Evolutionary conservation across 345 rosid species (phyloP), one percentile per base, ranked within the genome.

Genomic region (Eucalyptus regnans): DNA sequence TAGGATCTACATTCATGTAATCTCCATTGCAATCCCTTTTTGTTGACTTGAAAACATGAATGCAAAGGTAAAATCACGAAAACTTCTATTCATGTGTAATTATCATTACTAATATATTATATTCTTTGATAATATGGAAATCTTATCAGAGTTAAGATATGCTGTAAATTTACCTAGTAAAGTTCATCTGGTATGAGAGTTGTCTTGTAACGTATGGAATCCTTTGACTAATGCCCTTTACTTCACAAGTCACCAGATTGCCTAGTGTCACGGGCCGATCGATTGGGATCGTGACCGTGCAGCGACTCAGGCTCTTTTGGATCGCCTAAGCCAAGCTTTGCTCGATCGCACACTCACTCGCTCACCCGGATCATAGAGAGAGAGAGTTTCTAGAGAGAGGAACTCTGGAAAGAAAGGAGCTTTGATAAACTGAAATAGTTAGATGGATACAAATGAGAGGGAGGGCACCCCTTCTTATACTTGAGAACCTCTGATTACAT

Each of bases 101-200:
- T 71, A 71, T 18, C 25, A 17, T 33, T 68, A 68, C 6, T 33
- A 18, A 5, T 37, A 17, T 71, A 37, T 37, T 18, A 71, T 18
- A 71, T 71, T 71, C 81, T 17, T 71, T 18, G 81, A 33, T 71
- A 33, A 71, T 71, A 17, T 68, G 6, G 81, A 71, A 46, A 37
- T 17, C 12, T 68, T 71, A 71, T 71, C 18, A 9, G 25, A 37
- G 81, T 37, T 17, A 71, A 37, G 23, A 9, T 71, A 18, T 37
- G 44, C 5, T 9, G 44, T 37, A 18, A 17, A 71, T 37, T 71
- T 29, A 93, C 96, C 95, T 93, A 88, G 71, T 93, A 96, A 62
- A 94, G 93, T 89, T 94, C 92, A 91, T 93, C 91, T 22, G 94
- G 93, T 86, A 95, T 92, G 44, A 96, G 89, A 50, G 92, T 92